These are phyloP conservation scores for Penicillium sp. DNA, from an alignment of 2,329 filamentous ascomycete species.

Conservation along the genomic window DNA sequence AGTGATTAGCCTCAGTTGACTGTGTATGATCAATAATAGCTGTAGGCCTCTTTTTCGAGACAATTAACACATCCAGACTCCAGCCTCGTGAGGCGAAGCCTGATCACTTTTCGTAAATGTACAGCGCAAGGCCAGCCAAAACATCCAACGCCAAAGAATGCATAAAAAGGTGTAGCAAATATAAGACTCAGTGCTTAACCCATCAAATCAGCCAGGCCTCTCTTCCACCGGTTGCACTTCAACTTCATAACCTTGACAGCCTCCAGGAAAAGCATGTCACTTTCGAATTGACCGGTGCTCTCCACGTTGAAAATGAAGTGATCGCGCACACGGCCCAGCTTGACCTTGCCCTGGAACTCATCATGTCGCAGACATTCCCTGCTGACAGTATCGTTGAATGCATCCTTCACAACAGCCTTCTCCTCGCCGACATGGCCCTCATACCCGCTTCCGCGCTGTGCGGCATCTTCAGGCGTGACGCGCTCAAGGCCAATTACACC, in stretches of 20 bases:
- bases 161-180: conserved; percentile 27
- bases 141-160: conserved; percentile 41
- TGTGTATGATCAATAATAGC: conserved; percentile 21
- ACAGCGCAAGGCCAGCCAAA: conserved; percentile 31
- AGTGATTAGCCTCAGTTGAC: conserved; percentile 12
- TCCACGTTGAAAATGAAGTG: conserved; percentile 98
- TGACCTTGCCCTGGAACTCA: conserved; percentile 94
- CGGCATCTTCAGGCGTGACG: conserved; percentile 65
- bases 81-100: conserved; percentile 32
- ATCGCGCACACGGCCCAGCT: conserved; percentile 81
- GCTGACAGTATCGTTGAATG: conserved; percentile 93
- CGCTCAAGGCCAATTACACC: conserved; percentile 81
- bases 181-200: conserved; percentile 25
- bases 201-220: conserved; percentile 44
- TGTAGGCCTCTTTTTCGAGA: conserved; percentile 27
- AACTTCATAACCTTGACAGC: conserved; percentile 77
- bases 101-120: conserved; percentile 36
- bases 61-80: conserved; percentile 32
- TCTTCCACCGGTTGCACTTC: conserved; percentile 62
- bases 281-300: conserved; percentile 91
- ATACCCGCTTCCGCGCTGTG: conserved; percentile 59
- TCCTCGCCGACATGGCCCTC: conserved; percentile 71
- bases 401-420: conserved; percentile 81
- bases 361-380: conserved; percentile 85
- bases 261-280: conserved; percentile 89